Evolutionary conservation across 352 stramenopile genomes (phyloP).

Genomic region (Phytophthora ramorum): DNA sequence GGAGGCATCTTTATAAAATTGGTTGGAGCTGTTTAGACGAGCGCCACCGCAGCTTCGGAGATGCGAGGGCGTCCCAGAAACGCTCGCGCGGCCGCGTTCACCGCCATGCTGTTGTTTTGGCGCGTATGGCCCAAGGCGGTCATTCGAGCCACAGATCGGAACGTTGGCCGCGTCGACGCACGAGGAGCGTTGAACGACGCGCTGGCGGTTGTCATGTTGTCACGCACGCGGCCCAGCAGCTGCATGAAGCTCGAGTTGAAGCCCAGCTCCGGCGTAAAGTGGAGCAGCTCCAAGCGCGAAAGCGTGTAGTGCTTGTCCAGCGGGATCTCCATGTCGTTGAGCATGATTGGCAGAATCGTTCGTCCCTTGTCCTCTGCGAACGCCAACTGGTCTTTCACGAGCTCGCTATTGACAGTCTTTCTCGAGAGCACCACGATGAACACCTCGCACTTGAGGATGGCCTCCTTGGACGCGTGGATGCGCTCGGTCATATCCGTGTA

Average conservation of each 20-base stretch:
- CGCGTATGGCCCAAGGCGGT: conserved; percentile 34
- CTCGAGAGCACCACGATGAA: conserved; percentile 80
- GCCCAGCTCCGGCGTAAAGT: conserved; percentile 82
- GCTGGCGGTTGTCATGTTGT: conserved; percentile 46
- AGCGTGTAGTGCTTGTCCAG: conserved; percentile 84
- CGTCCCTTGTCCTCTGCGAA: conserved; percentile 84
- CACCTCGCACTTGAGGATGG: conserved; percentile 77
- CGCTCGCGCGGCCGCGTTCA: conserved; percentile 28
- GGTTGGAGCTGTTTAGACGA: conserved; percentile 19
- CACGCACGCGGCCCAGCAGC: conserved; percentile 52
- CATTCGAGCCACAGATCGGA: conserved; percentile 44
- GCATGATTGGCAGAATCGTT: conserved; percentile 77
- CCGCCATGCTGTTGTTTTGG: conserved; percentile 35
- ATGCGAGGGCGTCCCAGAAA: conserved; percentile 36
- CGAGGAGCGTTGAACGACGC: conserved; percentile 36
- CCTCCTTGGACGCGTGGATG: conserved; percentile 76
- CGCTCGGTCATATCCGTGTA: conserved; percentile 65
- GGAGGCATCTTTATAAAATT: conserved; percentile 32
- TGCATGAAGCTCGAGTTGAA: conserved; percentile 79
- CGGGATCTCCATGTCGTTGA: conserved; percentile 76
- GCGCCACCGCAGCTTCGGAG: conserved; percentile 34
- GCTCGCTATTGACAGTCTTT: conserved; percentile 66
- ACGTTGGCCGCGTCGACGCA: conserved; percentile 35
- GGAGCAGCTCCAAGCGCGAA: conserved; percentile 70
- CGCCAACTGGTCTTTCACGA: conserved; percentile 83